phyloP scores from a whole-genome alignment of 2,329 filamentous ascomycete species.

The Ophiostoma perfectum region DNA sequence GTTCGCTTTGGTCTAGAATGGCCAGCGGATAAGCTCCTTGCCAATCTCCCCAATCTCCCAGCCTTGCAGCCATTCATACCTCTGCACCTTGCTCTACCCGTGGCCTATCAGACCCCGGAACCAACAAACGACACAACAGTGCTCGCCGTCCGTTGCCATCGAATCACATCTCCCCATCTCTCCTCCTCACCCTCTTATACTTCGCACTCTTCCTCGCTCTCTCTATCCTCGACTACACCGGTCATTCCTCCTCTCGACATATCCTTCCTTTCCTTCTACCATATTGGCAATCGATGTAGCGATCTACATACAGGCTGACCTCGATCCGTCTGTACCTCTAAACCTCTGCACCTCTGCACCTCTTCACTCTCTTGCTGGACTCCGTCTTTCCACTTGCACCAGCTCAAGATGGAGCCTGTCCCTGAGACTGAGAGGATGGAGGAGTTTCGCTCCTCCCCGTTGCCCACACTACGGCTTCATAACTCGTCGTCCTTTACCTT shows the following conservation, averaged over 20 bases:
- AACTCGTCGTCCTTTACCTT: constrained; percentile 33
- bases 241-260: neutral
- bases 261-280: neutral
- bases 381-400: neutral
- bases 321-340: neutral
- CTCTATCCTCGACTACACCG: neutral
- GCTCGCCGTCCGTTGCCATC: neutral
- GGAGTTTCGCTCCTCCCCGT: constrained; percentile 55
- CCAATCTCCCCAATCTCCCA: neutral
- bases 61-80: constrained; percentile 13
- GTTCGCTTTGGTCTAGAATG: constrained; percentile 14
- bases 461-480: constrained; percentile 49
- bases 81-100: neutral
- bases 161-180: constrained; percentile 1
- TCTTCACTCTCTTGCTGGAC: no score
- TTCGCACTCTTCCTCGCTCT: neutral
- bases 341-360: no score
- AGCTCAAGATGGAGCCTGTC: constrained; percentile 55
- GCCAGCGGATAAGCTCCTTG: constrained; percentile 13
- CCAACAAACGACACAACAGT: neutral
- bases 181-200: neutral
- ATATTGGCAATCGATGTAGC: neutral
- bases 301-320: neutral
- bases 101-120: neutral
- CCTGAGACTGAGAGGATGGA: constrained; percentile 64